Conservation (phyloP, 495 filamentous ascomycete genomes). For the Hypoxylon subgilvum region DNA sequence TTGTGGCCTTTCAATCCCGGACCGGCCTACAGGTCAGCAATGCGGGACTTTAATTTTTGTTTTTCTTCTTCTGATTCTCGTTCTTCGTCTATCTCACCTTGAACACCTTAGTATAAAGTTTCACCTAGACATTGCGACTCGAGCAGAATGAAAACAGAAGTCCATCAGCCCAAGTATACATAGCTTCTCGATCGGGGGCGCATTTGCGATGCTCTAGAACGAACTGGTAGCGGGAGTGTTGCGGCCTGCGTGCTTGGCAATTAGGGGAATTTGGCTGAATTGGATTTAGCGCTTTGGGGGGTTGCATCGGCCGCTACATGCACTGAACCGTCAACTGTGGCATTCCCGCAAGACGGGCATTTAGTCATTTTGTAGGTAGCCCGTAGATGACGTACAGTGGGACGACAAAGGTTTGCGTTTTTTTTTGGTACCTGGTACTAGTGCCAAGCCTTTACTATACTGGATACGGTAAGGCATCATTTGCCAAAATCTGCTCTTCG, state of each 20-base stretch:
- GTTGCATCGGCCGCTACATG: conserved; percentile 17
- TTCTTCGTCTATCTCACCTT: conserved; percentile 18
- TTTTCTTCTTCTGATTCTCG: conserved; percentile 5
- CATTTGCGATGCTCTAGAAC: background rate
- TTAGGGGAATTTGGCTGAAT: conserved; percentile 39
- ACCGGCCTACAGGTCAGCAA: conserved; percentile 16
- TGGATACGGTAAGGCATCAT: no score
- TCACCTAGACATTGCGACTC: conserved; percentile 4
- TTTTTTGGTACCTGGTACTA: no score
- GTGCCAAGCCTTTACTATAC: no score
- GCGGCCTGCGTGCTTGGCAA: conserved; percentile 32
- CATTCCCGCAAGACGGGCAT: no score
- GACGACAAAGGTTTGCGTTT: no score
- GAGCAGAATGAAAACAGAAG: background rate
- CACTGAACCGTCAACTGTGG: background rate
- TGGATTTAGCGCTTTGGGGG: conserved; percentile 1
- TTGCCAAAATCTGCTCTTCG: no score
- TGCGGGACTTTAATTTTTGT: background rate
- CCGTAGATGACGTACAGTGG: no score
- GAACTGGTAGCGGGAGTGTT: background rate
- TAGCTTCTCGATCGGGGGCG: conserved; percentile 2
- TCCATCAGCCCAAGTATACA: conserved; percentile 16
- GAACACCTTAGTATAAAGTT: conserved; percentile 12
- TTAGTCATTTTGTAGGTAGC: no score
- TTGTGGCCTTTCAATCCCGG: conserved; percentile 5